Evolutionary conservation across 371 early-diverging fungal genomes (phyloP).

Genomic region (Actinomortierella ambigua): DNA sequence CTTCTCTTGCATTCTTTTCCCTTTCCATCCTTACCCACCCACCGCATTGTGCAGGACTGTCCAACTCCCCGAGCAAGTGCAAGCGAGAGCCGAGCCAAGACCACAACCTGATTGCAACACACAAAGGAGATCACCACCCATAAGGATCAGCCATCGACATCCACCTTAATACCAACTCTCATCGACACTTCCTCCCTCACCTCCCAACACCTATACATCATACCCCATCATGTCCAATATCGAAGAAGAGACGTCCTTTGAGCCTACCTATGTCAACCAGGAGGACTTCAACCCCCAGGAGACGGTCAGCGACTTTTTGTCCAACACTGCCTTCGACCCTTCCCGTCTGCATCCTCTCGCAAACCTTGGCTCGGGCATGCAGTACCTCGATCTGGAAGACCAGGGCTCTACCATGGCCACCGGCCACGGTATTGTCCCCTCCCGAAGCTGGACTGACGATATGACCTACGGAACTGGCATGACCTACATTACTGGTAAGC

Average conservation of each 20-base stretch:
- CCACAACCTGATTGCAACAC: background rate
- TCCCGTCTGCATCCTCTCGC: conserved; percentile 63
- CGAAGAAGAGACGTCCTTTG: conserved; percentile 44
- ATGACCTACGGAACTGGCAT: conserved; percentile 89
- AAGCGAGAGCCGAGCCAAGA: no score
- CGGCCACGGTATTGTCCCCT: conserved; percentile 67
- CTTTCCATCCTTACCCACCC: background rate
- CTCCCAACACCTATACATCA: conserved; percentile 8
- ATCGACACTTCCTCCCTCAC: background rate
- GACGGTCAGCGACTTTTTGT: conserved; percentile 62
- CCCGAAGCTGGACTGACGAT: conserved; percentile 84
- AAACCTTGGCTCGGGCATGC: conserved; percentile 60
- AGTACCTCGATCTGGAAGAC: conserved; percentile 63
- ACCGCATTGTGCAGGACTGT: background rate
- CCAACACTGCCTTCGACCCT: conserved; percentile 54
- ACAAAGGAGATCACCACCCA: background rate
- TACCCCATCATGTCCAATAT: conserved; percentile 37
- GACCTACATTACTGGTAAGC: conserved; percentile 73
- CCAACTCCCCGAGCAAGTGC: no score
- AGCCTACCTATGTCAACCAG: conserved; percentile 40
- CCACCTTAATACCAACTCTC: background rate
- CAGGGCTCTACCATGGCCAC: conserved; percentile 26
- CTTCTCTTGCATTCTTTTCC: background rate
- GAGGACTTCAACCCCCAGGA: conserved; percentile 53
- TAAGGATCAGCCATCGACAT: background rate